A percentile compares a stretch with the other conserved stretches of the same genome.
Evolutionary conservation across 768 basidiomycete species (phyloP).

Genomic region (Trametes coccinea): DNA sequence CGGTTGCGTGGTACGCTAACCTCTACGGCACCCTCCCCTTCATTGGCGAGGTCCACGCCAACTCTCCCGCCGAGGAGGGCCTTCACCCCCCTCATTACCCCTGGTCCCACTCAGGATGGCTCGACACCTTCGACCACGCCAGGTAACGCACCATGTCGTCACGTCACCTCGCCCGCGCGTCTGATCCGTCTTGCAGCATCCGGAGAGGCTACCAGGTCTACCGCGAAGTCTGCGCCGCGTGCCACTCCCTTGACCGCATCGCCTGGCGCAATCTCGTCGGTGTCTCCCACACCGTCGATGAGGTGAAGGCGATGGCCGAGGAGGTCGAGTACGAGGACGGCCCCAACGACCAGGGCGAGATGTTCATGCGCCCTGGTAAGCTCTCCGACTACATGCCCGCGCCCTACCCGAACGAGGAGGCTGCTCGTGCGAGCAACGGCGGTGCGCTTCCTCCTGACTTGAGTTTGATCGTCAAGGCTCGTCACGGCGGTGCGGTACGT

Average conservation of each 20-base stretch:
- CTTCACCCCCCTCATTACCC: slow-evolving; percentile 86
- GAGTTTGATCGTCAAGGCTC: slow-evolving; percentile 95
- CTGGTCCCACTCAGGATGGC: slow-evolving; percentile 85
- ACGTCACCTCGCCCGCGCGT: slow-evolving; percentile 12
- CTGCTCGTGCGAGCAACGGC: slow-evolving; percentile 89
- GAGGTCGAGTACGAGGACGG: slow-evolving; percentile 97
- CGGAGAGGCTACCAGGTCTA: slow-evolving; percentile 97
- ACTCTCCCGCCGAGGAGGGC: slow-evolving; percentile 90
- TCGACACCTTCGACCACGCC: slow-evolving; percentile 96
- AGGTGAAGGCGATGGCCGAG: slow-evolving; percentile 89
- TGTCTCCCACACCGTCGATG: slow-evolving; percentile 93
- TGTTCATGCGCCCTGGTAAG: slow-evolving; percentile 99
- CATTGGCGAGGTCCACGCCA: slow-evolving; percentile 89
- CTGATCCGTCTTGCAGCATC: slow-evolving; percentile 54
- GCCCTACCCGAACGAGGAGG: slow-evolving; percentile 98
- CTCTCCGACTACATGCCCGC: slow-evolving; percentile 94
- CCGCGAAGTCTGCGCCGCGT: slow-evolving; percentile 98
- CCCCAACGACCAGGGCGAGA: slow-evolving; percentile 91
- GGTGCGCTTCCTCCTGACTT: slow-evolving; percentile 98
- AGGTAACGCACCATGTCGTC: slow-evolving; percentile 52
- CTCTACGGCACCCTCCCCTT: slow-evolving; percentile 90
- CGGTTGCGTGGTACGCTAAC: slow-evolving; percentile 96
- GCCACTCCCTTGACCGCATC: slow-evolving; percentile 98
- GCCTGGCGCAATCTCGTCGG: slow-evolving; percentile 99
- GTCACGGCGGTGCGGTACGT: slow-evolving; percentile 93